Base-by-base conservation (phyloP, 1,284 basidiomycete genomes). In the Microbotryum silenes-acaulis region DNA sequence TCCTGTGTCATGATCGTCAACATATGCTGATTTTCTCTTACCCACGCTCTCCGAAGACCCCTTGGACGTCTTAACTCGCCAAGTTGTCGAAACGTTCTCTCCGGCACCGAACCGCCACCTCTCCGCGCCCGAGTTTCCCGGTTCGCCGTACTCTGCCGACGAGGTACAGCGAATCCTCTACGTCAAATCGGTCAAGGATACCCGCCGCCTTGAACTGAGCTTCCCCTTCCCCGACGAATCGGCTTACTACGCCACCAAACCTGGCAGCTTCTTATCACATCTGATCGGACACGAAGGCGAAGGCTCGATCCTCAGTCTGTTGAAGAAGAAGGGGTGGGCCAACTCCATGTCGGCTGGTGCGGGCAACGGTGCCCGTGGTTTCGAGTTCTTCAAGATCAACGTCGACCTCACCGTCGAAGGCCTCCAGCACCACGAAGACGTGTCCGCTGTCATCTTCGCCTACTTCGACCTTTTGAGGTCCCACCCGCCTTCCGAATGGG, bases 221-320 rank as follows among this genome's bases (percentile, higher is more conserved):
- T 96, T 96, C 77, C 72, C 73, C 20, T 68, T 68, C 61, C 67
- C 66, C 16, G 91, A 92, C 74, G 86, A 96, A 73, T 79, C 83
- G 6, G 84, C 86, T 1, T 78, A 85, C 52, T 96, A 88, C 83
- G 63, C 59, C 1, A 56, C 59, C 31, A 69, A 82, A 78, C 94
- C 96, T 2, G 84, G 81, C 4, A 78, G 83, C 65, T 88, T 92
- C 74, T 74, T 98, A 21, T 81, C 85, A 3, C 91, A 97, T 75
- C 86, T 96, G 72, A 77, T 97, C 54, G 96, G 96, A 0, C 94
- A 99, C 75, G 97, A 99, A 78, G 97, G 96, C 4, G 85, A 88
- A 46, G 96, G 96, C 1, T 97, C 92, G 1, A 78, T 98, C 49
- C 82, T 93, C 69, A 91, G 91, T 1, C 91, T 92, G 75, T 80